Evolutionary conservation across 495 filamentous ascomycete species (phyloP).

Genomic region (Neurospora africana): DNA sequence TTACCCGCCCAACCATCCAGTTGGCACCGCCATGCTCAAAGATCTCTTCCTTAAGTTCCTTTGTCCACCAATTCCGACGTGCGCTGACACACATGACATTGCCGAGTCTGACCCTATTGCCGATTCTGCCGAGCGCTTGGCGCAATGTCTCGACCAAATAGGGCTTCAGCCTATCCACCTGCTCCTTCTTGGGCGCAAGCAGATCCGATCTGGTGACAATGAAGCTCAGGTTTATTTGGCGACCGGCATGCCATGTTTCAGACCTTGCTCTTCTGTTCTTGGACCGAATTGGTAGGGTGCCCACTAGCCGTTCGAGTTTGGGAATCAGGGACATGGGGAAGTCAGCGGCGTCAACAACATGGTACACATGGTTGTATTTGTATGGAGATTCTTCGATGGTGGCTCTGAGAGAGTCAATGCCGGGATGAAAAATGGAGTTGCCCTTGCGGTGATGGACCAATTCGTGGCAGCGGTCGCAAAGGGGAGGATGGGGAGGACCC

Average conservation of each 20-base stretch:
- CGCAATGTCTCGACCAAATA: conserved; percentile 66
- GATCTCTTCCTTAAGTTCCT: conserved; percentile 72
- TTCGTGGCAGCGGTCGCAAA: conserved; percentile 82
- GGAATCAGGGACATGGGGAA: conserved; percentile 87
- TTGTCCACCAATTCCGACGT: conserved; percentile 80
- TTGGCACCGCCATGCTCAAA: conserved; percentile 68
- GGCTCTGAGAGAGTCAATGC: conserved; percentile 61
- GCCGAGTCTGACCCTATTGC: conserved; percentile 58
- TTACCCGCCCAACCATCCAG: conserved; percentile 98
- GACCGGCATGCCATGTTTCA: conserved; percentile 50
- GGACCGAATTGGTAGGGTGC: conserved; percentile 55
- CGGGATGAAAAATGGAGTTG: conserved; percentile 62
- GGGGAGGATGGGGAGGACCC: conserved; percentile 20
- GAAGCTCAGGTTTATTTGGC: conserved; percentile 65
- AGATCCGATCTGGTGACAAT: conserved; percentile 85
- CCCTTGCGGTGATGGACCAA: conserved; percentile 64
- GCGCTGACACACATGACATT: conserved; percentile 79
- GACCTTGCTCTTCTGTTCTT: conserved; percentile 61
- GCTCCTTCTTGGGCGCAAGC: conserved; percentile 64
- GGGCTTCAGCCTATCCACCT: conserved; percentile 74
- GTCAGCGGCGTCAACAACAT: conserved; percentile 95
- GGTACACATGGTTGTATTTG: conserved; percentile 86
- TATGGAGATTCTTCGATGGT: conserved; percentile 80
- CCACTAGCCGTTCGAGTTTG: conserved; percentile 42
- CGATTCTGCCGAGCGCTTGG: conserved; percentile 51